Evolutionary conservation across 768 basidiomycete genomes (phyloP), one percentile per base, ranked within the genome.

Genomic region (Trametes cinnabarina): DNA sequence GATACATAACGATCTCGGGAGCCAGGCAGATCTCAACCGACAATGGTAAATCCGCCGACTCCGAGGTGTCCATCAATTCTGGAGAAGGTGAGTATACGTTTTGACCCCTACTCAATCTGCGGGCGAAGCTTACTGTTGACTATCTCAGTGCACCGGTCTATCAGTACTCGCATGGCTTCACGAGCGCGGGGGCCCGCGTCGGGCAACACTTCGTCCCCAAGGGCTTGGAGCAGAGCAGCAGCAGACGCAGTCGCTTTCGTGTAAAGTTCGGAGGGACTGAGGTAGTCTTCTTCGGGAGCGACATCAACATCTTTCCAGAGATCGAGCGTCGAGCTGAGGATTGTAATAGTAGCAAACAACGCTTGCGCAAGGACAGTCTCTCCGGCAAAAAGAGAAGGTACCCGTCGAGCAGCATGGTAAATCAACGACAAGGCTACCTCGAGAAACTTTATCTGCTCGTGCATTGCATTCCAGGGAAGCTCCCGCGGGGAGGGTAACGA

Each of bases 381-480:
- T 22, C 74, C 74, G 39, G 70, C 69, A 65, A 79, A 85, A n/a
- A 87, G 71, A 9, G 74, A 76, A 49, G 82, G 79, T 12, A 82
- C 78, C 37, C 76, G 75, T 59, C 67, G 70, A n/a, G 81, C 78
- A 23, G 65, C 46, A 23, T 79, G 76, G 55, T 77, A 76, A 60
- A 88, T 74, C 47, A 87, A 73, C 23, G 83, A 79, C 43, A 88
- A 71, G 5, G 82, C 78, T 12, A 78, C 69, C 40, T 83, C 79
- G 4, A 79, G 79, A 61, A 87, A 73, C 53, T 73, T 76, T 54
- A 84, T 74, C 62, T 82, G 84, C 65, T 87, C 85, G 63, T 82
- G 77, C 63, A 83, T 76, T 11, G 77, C 76, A 40, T 72, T 73
- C 82, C 85, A 88, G 2, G 75, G 69, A 23, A 79, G 72, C 30